Evolutionary conservation across 1,284 basidiomycete genomes (phyloP).

Genomic region (Tranzscheliella williamsii): DNA sequence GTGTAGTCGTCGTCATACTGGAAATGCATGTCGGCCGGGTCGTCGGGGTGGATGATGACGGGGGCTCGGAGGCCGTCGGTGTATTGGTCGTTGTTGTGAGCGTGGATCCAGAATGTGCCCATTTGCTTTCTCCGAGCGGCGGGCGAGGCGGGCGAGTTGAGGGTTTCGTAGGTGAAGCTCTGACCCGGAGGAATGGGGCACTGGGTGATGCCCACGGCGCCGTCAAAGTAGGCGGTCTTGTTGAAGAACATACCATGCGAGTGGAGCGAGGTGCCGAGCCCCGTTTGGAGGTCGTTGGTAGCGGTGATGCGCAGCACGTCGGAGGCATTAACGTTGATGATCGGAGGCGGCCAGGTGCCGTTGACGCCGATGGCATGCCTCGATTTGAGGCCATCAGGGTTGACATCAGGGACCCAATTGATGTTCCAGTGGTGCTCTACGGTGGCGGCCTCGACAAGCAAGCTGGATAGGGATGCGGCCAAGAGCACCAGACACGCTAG

Average conservation of each 20-base stretch:
- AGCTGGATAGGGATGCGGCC: slow-evolving; percentile 8
- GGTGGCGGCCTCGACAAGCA: slow-evolving; percentile 30
- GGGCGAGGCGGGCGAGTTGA: slow-evolving; percentile 29
- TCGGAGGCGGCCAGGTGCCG: slow-evolving; percentile 49
- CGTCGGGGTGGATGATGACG: slow-evolving; percentile 58
- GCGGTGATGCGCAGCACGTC: slow-evolving; percentile 52
- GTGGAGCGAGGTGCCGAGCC: slow-evolving; percentile 47
- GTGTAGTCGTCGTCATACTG: slow-evolving; percentile 90
- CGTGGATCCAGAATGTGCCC: slow-evolving; percentile 64
- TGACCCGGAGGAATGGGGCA: slow-evolving; percentile 57
- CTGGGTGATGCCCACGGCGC: slow-evolving; percentile 51
- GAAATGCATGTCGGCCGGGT: slow-evolving; percentile 61
- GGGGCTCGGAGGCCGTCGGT: slow-evolving; percentile 56
- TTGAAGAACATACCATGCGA: slow-evolving; percentile 59
- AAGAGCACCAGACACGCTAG: slow-evolving; percentile 7
- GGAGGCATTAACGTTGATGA: slow-evolving; percentile 54
- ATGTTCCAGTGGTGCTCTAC: slow-evolving; percentile 69
- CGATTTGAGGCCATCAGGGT: slow-evolving; percentile 53
- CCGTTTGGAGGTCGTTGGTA: slow-evolving; percentile 48
- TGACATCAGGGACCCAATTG: slow-evolving; percentile 62
- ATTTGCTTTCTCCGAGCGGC: slow-evolving; percentile 33
- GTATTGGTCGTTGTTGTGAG: slow-evolving; percentile 54
- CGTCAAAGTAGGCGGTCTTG: slow-evolving; percentile 49
- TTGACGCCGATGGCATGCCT: slow-evolving; percentile 53
- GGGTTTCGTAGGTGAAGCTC: slow-evolving; percentile 44